phyloP scores from a whole-genome alignment of 805 yeast species.

The Grigorovia humatica region DNA sequence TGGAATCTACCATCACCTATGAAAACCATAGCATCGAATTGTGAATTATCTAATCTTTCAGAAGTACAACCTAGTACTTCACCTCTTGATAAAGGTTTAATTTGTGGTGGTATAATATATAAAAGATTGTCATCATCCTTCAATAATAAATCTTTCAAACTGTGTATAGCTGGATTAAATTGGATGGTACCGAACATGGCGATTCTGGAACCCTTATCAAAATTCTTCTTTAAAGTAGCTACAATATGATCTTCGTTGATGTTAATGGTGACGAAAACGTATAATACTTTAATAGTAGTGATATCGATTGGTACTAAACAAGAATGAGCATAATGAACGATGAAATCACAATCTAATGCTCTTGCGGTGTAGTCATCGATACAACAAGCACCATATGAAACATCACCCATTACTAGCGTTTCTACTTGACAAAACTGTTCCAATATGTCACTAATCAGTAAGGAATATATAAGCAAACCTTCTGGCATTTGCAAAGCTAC shows the following conservation, averaged over 20 bases:
- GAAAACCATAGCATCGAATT: slow-evolving; percentile 72
- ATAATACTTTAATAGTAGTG: slow-evolving; percentile 83
- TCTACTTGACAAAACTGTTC: slow-evolving; percentile 86
- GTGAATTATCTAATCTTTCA: slow-evolving; percentile 56
- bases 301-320: slow-evolving; percentile 93
- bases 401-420: slow-evolving; percentile 95
- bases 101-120: slow-evolving; percentile 76
- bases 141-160: slow-evolving; percentile 52
- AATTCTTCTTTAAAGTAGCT: slow-evolving; percentile 65
- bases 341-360: slow-evolving; percentile 84
- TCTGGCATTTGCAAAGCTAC: slow-evolving; percentile 98
- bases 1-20: slow-evolving; percentile 96
- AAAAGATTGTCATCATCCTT: slow-evolving; percentile 38
- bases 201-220: slow-evolving; percentile 49
- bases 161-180: slow-evolving; percentile 88
- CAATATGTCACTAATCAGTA: slow-evolving; percentile 81
- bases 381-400: slow-evolving; percentile 97
- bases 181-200: slow-evolving; percentile 95
- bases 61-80: slow-evolving; percentile 96
- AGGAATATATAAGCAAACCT: slow-evolving; percentile 79
- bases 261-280: slow-evolving; percentile 86
- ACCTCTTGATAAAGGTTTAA: slow-evolving; percentile 85
- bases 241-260: slow-evolving; percentile 77
- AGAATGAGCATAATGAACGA: slow-evolving; percentile 95
- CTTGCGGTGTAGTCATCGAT: slow-evolving; percentile 94